Evolutionary conservation across 495 filamentous ascomycete genomes (phyloP), one percentile per base, ranked within the genome.

Genomic region (Penicillium crystallinum): DNA sequence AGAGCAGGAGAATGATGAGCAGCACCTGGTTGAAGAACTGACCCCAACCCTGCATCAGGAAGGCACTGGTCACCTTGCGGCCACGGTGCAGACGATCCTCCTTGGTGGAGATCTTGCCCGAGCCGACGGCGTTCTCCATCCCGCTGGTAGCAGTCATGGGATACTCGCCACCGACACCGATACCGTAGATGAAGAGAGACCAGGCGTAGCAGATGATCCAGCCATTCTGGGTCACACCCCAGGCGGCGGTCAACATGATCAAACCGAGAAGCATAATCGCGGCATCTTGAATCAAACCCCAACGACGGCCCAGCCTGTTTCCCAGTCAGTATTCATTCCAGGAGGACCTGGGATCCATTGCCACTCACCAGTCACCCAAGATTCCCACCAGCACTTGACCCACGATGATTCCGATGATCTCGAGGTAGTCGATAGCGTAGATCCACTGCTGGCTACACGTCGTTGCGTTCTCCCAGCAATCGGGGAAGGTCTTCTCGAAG

Each of bases 31-130:
- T 96, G 72, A 87, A 76, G 63, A 95, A 86, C 66, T 96, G 90
- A 61, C 91, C 91, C 91, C 90, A 96, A 40, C 90, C 91, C 66
- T 96, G 91, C 91, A 96, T 96, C 73, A 96, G 72, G 75, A 96
- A 96, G 29, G 91, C 90, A 67, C 82, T 86, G 44, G 89, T 93
- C 62, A 95, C 90, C 69, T 92, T 92, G 64, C 91, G 86, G 40
- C 91, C 91, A 67, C 91, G 89, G 77, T 96, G 91, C 38, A 95
- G 80, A 69, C 91, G 88, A 65, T 96, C 91, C 18, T 93, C 88
- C 54, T 82, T 84, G 52, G 90, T 92, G 8, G 90, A 96, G 31
- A 96, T 71, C 62, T 85, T 88, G 35, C 91, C 91, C 31, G 89
- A 85, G 17, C 86, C 82, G 34, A 91, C 83, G 11, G 89, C 86